Percentiles rank a stretch among this genome's conserved stretches.
These are phyloP conservation scores for Nitzschia inconspicua DNA, from an alignment of 108 stramenopile genomes.

Conservation along the genomic window DNA sequence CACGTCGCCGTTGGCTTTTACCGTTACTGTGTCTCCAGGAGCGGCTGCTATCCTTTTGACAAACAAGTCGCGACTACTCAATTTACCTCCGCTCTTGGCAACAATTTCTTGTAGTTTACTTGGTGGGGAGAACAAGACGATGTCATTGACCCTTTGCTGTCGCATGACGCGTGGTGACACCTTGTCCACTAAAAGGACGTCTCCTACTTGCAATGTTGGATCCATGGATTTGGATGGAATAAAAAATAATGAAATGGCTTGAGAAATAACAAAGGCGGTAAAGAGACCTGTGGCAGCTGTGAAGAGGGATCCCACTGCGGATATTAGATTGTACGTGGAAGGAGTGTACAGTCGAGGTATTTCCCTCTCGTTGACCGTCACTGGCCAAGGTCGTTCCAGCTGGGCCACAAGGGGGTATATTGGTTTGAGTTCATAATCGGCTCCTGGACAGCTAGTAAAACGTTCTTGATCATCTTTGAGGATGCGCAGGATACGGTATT, in stretches of 20 bases:
- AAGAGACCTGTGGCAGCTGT: conserved; percentile 45
- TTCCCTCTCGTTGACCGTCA: conserved; percentile 39
- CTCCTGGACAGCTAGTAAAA: conserved; percentile 37
- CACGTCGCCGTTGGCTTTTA: conserved; percentile 35
- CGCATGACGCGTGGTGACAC: conserved; percentile 36
- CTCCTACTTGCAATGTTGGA: conserved; percentile 51
- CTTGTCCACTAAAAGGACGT: conserved; percentile 66
- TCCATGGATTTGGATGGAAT: conserved; percentile 65
- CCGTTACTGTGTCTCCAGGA: conserved; percentile 47
- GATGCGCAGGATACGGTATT: conserved; percentile 48
- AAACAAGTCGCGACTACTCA: conserved; percentile 49
- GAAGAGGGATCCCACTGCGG: conserved; percentile 41
- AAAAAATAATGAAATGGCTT: conserved; percentile 46
- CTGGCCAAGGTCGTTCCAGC: conserved; percentile 67
- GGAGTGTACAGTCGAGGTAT: conserved; percentile 55
- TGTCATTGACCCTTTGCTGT: conserved; percentile 24
- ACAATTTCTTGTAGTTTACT: conserved; percentile 36
- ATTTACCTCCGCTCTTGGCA: conserved; percentile 27
- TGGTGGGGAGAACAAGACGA: conserved; percentile 57
- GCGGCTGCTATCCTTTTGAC: conserved; percentile 64
- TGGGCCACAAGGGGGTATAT: conserved; percentile 58
- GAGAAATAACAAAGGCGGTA: conserved; percentile 42
- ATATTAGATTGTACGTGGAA: conserved; percentile 57
- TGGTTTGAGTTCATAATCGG: conserved; percentile 51
- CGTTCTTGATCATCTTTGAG: conserved; percentile 23